A percentile compares a stretch with the other conserved stretches of the same genome.
Evolutionary conservation across 148 eudicot species (phyloP).

Genomic region (Diospyros kaki): DNA sequence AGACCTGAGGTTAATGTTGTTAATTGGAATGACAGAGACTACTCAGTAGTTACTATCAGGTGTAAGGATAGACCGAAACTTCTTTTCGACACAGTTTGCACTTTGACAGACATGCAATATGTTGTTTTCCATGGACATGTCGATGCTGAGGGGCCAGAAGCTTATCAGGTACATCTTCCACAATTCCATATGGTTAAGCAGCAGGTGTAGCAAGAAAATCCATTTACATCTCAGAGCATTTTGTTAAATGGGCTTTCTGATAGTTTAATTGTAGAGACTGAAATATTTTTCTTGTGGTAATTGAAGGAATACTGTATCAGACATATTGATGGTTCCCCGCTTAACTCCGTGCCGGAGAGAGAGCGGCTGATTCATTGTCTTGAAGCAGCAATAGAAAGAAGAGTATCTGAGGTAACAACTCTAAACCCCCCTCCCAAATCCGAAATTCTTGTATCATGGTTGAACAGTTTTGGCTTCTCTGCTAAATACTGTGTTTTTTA

Average conservation of each 20-base stretch:
- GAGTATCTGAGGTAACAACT: slow-evolving; percentile 78
- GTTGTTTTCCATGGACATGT: slow-evolving; percentile 92
- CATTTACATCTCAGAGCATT: too few relatives aligned
- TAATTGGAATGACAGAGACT: slow-evolving; percentile 82
- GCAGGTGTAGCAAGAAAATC: not conserved
- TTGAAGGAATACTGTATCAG: slow-evolving; percentile 79
- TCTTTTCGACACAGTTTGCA: slow-evolving; percentile 81
- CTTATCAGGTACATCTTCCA: slow-evolving; percentile 59
- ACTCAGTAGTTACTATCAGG: slow-evolving; percentile 71
- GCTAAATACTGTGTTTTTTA: not conserved
- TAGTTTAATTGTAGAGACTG: not conserved
- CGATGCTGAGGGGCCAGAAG: slow-evolving; percentile 70
- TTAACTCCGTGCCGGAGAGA: slow-evolving; percentile 91
- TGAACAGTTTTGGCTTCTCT: not conserved
- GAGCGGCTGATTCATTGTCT: slow-evolving; percentile 84
- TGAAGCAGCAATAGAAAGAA: slow-evolving; percentile 84
- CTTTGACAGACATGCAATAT: slow-evolving; percentile 92
- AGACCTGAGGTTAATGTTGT: slow-evolving; percentile 72
- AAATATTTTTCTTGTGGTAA: slow-evolving; percentile 1
- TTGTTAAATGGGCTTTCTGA: not conserved
- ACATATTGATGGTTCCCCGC: slow-evolving; percentile 87
- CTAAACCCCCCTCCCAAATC: not conserved
- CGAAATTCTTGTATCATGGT: not conserved
- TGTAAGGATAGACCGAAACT: slow-evolving; percentile 93
- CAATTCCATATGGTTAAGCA: not conserved